Evolutionary conservation across 352 stramenopile genomes (phyloP), one percentile per base, ranked within the genome.

Genomic region (Globisporangium recalcitrans): DNA sequence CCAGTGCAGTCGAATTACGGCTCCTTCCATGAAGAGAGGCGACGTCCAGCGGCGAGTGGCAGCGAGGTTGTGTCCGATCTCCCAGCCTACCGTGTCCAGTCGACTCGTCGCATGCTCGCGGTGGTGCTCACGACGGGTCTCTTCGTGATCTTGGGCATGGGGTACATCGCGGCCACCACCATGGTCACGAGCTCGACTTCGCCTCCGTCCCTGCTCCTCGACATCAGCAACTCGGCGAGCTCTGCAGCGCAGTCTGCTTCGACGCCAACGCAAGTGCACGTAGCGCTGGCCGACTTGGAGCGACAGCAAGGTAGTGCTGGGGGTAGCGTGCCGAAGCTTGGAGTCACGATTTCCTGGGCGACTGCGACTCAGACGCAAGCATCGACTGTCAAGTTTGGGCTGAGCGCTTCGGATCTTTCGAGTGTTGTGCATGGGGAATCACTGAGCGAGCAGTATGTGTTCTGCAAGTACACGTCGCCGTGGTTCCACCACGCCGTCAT

Each of bases 401-500:
- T 66, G 29, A 73, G 54, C 7, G 60, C 67, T 11, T 53, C 56
- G 13, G 47, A 74, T 4, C 40, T 90, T 1, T 63, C 68, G 19
- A 61, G n/a, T 1, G 34, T 70, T 24, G 75, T 75, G 26, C 59
- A 70, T 22, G 65, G 70, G 0, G 46, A 72, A 14, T 51, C 58
- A 9, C 62, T 72, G 9, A 75, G 75, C 38, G 46, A 77, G 55
- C 78, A 85, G 64, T 96, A 96, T 64, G 36, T 72, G 53, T 94
- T 91, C 63, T 92, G 84, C 68, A 65, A 80, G 24, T 96, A 95
- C 68, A 78, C 66, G 14, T 93, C 82, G 4, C 80, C 80, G 6
- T 92, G 75, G 64, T 64, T 92, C 9, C 87, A 96, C 64, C 80
- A 91, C 58, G 85, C 93, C 34, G 69, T 71, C 3, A 75, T 95